Evolutionary conservation across 805 yeast species (phyloP).

Genomic region (Barnettozyma californica): DNA sequence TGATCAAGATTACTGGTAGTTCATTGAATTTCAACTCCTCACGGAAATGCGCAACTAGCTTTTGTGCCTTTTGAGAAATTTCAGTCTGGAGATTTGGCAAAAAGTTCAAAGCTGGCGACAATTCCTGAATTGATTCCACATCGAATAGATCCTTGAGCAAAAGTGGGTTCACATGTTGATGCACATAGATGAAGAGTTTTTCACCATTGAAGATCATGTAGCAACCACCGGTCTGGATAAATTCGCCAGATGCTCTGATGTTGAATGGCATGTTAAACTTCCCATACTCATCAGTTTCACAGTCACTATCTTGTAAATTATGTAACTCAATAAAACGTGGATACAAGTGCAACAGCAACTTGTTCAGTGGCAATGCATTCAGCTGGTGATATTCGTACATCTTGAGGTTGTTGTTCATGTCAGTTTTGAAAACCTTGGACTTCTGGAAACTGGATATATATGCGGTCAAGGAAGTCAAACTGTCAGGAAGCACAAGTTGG

Average conservation of each 20-base stretch:
- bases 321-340: conserved; percentile 79
- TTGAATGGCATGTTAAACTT: conserved; percentile 46
- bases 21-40: conserved; percentile 30
- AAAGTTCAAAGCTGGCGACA: conserved; percentile 34
- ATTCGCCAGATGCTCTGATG: conserved; percentile 37
- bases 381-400: conserved; percentile 47
- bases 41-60: conserved; percentile 56
- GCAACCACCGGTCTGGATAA: conserved; percentile 62
- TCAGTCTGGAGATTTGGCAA: conserved; percentile 69
- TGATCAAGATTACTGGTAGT: conserved; percentile 50
- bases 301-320: conserved; percentile 53
- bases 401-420: conserved; percentile 54
- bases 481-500: conserved; percentile 77
- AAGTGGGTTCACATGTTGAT: conserved; percentile 59
- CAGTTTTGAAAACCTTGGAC: conserved; percentile 48
- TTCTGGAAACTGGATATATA: conserved; percentile 67
- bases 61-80: conserved; percentile 62
- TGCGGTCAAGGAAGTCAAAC: conserved; percentile 66
- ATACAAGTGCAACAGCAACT: conserved; percentile 61
- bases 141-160: conserved; percentile 76
- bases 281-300: conserved; percentile 37
- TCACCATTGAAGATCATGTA: conserved; percentile 72
- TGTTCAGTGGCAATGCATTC: conserved; percentile 48
- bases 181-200: conserved; percentile 57
- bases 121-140: conserved; percentile 30